These are phyloP conservation scores for Raffaelea albimanens DNA, from an alignment of 2,329 filamentous ascomycete genomes.

Conservation along the genomic window DNA sequence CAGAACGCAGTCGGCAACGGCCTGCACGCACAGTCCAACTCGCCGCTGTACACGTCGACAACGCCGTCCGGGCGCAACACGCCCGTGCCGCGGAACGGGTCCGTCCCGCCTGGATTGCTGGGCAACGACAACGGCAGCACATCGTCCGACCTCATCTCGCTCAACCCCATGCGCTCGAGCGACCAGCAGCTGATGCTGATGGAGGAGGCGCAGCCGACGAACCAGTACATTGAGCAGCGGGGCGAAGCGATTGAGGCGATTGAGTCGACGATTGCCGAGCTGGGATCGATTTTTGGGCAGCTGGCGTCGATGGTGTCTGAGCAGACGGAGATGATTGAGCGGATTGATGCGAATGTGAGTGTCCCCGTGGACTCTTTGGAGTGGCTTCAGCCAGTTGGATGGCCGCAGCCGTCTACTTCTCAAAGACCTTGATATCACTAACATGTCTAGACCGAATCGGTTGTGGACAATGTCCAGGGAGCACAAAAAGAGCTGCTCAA, in stretches of 20 bases:
- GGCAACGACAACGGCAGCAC: not conserved
- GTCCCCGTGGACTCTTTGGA: too few species aligned
- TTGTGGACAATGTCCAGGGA: conserved; percentile 96
- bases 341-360: conserved; percentile 18
- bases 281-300: conserved; percentile 52
- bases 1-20: conserved; percentile 41
- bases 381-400: too few species aligned
- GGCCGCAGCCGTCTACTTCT: too few species aligned
- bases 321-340: conserved; percentile 83
- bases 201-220: conserved; percentile 81
- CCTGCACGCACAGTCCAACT: conserved; percentile 50
- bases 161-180: conserved; percentile 61
- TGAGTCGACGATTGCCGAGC: conserved; percentile 85
- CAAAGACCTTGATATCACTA: too few species aligned
- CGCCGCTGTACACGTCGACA: conserved; percentile 74
- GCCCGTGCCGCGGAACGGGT: conserved; percentile 9
- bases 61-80: conserved; percentile 32
- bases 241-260: conserved; percentile 96
- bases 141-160: conserved; percentile 65
- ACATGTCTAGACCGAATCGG: conserved; percentile 63
- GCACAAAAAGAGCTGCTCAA: conserved; percentile 92
- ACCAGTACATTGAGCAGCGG: conserved; percentile 84
- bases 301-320: conserved; percentile 94
- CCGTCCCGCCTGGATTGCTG: conserved; percentile 8
- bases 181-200: conserved; percentile 87